These are phyloP conservation scores for Tuber aestivum DNA, from an alignment of 495 filamentous ascomycete genomes.

Conservation along the genomic window DNA sequence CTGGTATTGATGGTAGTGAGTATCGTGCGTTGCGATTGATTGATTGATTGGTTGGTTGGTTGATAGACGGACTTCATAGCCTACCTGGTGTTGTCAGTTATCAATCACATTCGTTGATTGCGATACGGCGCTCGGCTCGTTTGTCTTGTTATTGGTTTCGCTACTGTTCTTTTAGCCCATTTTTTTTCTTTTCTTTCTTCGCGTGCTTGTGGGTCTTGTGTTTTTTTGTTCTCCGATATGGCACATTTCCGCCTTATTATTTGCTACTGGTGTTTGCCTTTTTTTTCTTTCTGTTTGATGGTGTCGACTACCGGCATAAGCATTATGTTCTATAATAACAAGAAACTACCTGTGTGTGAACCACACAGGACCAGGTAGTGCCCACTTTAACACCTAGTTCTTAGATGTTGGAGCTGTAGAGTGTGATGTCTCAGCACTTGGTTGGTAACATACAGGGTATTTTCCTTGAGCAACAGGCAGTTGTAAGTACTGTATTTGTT, in stretches of 20 bases:
- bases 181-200: not conserved
- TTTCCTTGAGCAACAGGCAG: no score
- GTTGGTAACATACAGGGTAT: no score
- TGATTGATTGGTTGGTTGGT: not conserved
- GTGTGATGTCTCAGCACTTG: no score
- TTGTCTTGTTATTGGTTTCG: not conserved
- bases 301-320: not conserved
- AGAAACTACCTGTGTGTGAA: no score
- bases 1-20: not conserved
- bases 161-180: not conserved
- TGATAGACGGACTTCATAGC: not conserved
- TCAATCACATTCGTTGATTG: not conserved
- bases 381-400: no score
- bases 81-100: not conserved
- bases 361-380: no score
- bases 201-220: no score
- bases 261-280: not conserved
- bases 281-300: not conserved
- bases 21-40: not conserved
- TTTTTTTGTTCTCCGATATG: not conserved
- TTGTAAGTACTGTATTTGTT: no score
- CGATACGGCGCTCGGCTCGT: not conserved
- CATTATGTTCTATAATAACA: no score
- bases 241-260: not conserved
- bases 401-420: no score